Base-by-base conservation (phyloP, 805 yeast species). In the Candida qinlingensis region DNA sequence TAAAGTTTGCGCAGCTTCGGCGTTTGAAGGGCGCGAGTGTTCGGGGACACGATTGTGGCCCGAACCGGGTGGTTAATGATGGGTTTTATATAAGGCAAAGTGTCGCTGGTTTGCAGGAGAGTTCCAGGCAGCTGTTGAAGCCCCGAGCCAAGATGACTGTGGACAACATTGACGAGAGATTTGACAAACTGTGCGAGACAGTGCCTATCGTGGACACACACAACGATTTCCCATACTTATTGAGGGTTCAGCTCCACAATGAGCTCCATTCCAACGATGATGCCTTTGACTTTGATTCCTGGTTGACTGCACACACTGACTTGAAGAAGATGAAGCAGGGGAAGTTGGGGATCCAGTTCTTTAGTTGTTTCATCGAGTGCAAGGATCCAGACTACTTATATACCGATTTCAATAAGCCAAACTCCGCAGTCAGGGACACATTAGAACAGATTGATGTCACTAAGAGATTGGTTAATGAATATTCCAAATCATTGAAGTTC, bases 381-480 rank as follows among this genome's bases (percentile, higher is more conserved):
- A 64, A 63, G 45, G 73, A 74, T 44, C 69, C 66, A 10, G 69
- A 67, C 49, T 60, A 60, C 42, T 56, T 69, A 5, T 73, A 69
- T 45, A 68, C 67, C 42, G 76, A 76, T 54, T 77, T 76, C 62
- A 72, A 75, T 57, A 60, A 60, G 49, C 64, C 72, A 31, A 73
- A 68, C 49, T 60, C 65, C 39, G 71, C 71, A 4, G 81, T 77
- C 3, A 62, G 81, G 51, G 81, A 77, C 57, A 76, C 81, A 1
- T 43, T 77, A 52, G 83, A 77, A 53, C 80, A 75, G 55, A 74
- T 77, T 39, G 83, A 77, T 57, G 74, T 76, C 6, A 68, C 72
- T 5, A 70, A 71, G 53, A 63, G 81, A 51, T 56, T 77, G 30
- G 73, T 73, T 3, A 62, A 65, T 5, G 69, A 68, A 48, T 73